Percentiles rank a stretch among this genome's conserved stretches.
Evolutionary conservation across 75 land plant species (phyloP).

Genomic region (Selaginella tamariscina): DNA sequence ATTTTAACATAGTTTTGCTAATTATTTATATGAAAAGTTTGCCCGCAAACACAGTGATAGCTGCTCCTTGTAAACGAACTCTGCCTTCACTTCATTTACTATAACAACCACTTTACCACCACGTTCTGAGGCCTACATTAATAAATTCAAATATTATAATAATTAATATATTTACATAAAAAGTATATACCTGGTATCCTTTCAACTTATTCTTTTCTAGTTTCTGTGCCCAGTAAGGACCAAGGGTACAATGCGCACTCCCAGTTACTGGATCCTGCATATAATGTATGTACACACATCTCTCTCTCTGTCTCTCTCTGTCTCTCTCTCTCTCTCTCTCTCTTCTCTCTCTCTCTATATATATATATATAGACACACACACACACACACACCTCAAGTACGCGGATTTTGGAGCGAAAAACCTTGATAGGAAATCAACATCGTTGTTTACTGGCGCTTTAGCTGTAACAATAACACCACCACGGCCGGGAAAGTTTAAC

Average conservation of each 20-base stretch:
- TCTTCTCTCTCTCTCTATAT: no score
- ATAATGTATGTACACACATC: no score
- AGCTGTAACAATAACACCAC: conserved; percentile 54
- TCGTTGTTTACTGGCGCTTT: conserved; percentile 35
- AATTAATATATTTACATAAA: not conserved
- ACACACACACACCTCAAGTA: conserved; percentile 68
- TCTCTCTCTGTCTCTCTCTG: no score
- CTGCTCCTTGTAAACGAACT: conserved; percentile 29
- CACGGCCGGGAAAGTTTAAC: conserved; percentile 18
- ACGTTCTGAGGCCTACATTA: conserved; percentile 34
- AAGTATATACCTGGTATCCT: conserved; percentile 42
- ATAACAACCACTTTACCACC: conserved; percentile 26
- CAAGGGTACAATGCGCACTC: conserved; percentile 84
- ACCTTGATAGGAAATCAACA: conserved; percentile 58
- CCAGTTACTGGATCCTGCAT: conserved; percentile 84
- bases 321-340: no score
- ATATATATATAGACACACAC: no score
- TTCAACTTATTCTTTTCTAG: conserved; percentile 48
- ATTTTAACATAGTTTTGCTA: no score
- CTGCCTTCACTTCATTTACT: conserved; percentile 26
- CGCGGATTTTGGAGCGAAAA: conserved; percentile 53
- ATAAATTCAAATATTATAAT: not conserved
- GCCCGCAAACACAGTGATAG: no score
- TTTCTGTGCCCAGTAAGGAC: conserved; percentile 63
- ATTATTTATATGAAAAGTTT: no score